These are phyloP conservation scores for Colletotrichum cordylinicola DNA, from an alignment of 2,329 filamentous ascomycete genomes.

Conservation along the genomic window DNA sequence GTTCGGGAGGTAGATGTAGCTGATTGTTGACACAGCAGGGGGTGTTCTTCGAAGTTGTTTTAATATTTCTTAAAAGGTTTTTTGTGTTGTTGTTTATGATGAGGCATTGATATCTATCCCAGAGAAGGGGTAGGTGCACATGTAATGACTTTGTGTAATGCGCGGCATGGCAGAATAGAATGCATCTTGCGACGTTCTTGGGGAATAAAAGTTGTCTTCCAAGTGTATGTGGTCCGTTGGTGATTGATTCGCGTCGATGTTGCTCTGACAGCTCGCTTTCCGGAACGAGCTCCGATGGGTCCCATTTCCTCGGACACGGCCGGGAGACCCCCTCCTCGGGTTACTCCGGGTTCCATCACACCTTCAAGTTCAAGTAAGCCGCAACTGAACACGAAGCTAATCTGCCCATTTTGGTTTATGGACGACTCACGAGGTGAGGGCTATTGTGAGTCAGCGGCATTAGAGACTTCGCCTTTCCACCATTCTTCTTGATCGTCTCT, in stretches of 20 bases:
- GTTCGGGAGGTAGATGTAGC: constrained; percentile 16
- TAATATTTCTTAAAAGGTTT: background rate
- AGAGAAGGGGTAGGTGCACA: background rate
- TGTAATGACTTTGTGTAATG: background rate
- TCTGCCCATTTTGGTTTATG: no score
- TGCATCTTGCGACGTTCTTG: background rate
- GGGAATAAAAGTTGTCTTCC: background rate
- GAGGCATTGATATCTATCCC: background rate
- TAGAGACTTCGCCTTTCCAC: no score
- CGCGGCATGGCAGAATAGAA: background rate
- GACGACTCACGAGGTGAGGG: no score
- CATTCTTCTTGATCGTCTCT: no score
- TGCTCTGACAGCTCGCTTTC: background rate
- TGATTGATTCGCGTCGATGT: background rate
- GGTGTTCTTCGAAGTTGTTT: background rate
- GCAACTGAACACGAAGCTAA: no score
- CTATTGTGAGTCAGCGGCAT: no score
- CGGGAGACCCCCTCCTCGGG: no score
- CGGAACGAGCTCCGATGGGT: background rate
- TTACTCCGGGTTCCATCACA: no score
- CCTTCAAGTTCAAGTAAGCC: no score
- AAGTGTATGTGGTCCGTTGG: background rate
- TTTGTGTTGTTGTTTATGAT: background rate
- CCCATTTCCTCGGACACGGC: background rate
- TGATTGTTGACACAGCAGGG: background rate